Percentiles rank a stretch among this genome's conserved stretches.
These are phyloP conservation scores for Tylopilus sp. DNA, from an alignment of 768 basidiomycete genomes.

Conservation along the genomic window DNA sequence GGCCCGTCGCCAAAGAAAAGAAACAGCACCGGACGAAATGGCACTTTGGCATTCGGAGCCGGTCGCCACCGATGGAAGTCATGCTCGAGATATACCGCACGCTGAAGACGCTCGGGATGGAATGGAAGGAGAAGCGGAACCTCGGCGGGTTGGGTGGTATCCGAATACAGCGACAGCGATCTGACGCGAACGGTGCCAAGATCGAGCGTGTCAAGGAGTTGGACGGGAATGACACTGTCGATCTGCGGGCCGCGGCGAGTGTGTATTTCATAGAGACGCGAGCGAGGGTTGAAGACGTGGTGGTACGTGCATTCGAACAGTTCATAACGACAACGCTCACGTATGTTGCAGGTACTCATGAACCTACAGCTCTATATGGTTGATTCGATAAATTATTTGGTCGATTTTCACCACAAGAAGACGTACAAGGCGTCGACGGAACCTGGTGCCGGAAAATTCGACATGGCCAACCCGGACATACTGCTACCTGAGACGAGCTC, in stretches of 20 bases:
- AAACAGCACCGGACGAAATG: conserved; percentile 83
- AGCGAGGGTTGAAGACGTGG: conserved; percentile 84
- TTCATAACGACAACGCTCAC: neutral
- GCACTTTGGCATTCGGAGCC: conserved; percentile 97
- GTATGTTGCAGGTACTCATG: conserved; percentile 73
- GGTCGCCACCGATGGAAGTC: conserved; percentile 97
- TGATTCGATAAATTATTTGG: conserved; percentile 92
- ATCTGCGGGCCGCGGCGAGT: conserved; percentile 64
- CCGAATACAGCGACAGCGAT: conserved; percentile 29
- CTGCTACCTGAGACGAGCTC: conserved; percentile 46
- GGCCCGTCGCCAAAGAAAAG: conserved; percentile 50
- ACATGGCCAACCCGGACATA: conserved; percentile 44
- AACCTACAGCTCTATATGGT: conserved; percentile 97
- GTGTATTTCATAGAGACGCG: conserved; percentile 95
- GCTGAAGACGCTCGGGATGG: conserved; percentile 86
- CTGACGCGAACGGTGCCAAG: conserved; percentile 35
- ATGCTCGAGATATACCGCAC: conserved; percentile 99
- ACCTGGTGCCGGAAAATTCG: conserved; percentile 66
- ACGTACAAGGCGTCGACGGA: conserved; percentile 77
- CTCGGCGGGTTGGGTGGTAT: conserved; percentile 68
- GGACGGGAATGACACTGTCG: conserved; percentile 57
- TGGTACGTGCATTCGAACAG: conserved; percentile 53
- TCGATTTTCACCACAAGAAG: conserved; percentile 98
- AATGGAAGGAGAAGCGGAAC: conserved; percentile 92
- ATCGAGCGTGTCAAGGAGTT: conserved; percentile 63